phyloP scores from a whole-genome alignment of 768 basidiomycete species.

The Lentinula raphanica region DNA sequence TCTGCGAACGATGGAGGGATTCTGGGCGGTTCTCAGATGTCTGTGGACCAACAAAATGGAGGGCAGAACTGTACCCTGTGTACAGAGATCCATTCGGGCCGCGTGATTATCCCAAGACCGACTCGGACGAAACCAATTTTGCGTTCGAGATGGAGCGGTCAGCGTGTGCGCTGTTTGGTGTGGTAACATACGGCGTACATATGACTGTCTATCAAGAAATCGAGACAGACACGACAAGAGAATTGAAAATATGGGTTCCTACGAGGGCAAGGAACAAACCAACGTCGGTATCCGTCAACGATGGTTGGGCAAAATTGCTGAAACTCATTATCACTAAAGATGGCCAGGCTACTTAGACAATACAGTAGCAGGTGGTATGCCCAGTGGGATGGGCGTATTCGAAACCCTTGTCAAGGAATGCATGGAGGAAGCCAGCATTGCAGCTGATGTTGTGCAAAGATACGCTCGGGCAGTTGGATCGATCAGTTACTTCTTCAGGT shows the following conservation, averaged over 20 bases:
- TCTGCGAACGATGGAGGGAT: slow-evolving; percentile 77
- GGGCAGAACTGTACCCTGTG: slow-evolving; percentile 77
- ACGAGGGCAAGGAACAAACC: slow-evolving; percentile 81
- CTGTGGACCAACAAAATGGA: slow-evolving; percentile 78
- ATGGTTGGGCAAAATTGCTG: neutral
- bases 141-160: slow-evolving; percentile 89
- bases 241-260: slow-evolving; percentile 79
- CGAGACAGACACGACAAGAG: slow-evolving; percentile 23
- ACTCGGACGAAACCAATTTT: slow-evolving; percentile 44
- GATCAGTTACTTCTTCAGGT: slow-evolving; percentile 81
- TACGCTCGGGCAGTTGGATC: slow-evolving; percentile 60
- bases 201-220: slow-evolving; percentile 66
- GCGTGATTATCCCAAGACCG: slow-evolving; percentile 40
- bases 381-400: slow-evolving; percentile 65
- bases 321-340: slow-evolving; percentile 30
- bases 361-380: slow-evolving; percentile 83
- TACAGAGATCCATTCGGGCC: slow-evolving; percentile 66
- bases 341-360: slow-evolving; percentile 90
- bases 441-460: slow-evolving; percentile 54
- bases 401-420: slow-evolving; percentile 86
- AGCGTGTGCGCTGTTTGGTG: slow-evolving; percentile 83
- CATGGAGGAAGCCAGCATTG: slow-evolving; percentile 87
- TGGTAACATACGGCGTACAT: slow-evolving; percentile 91
- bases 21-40: slow-evolving; percentile 52
- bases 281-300: slow-evolving; percentile 50